phyloP scores from a whole-genome alignment of 2,329 filamentous ascomycete genomes.

The Saccharata proteae region DNA sequence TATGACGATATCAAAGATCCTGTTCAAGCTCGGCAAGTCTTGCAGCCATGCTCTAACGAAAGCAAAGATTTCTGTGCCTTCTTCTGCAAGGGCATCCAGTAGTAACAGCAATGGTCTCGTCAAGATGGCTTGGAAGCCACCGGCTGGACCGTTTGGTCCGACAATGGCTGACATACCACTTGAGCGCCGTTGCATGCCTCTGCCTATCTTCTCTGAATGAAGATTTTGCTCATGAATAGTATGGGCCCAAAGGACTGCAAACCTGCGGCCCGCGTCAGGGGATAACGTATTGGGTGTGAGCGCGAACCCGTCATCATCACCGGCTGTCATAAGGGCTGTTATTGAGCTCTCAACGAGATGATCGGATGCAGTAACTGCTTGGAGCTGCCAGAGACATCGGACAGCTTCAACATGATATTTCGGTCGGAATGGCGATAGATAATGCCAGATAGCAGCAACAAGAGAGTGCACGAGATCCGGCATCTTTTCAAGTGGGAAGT shows the following conservation, averaged over 20 bases:
- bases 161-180: slow-evolving; percentile 16
- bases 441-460: slow-evolving; percentile 63
- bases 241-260: slow-evolving; percentile 74
- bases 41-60: slow-evolving; percentile 73
- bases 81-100: slow-evolving; percentile 64
- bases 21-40: slow-evolving; percentile 41
- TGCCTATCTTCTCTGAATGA: slow-evolving; percentile 22
- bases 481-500: slow-evolving; percentile 32
- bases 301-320: slow-evolving; percentile 1
- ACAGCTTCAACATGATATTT: slow-evolving; percentile 94
- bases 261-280: slow-evolving; percentile 52
- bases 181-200: slow-evolving; percentile 14
- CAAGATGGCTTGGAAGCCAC: slow-evolving; percentile 61
- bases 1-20: slow-evolving; percentile 28
- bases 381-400: slow-evolving; percentile 73
- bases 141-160: slow-evolving; percentile 31
- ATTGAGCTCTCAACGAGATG: slow-evolving; percentile 73
- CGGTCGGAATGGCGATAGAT: slow-evolving; percentile 67
- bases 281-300: slow-evolving; percentile 8
- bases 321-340: slow-evolving; percentile 46
- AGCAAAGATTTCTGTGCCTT: slow-evolving; percentile 61
- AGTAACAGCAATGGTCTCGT: slow-evolving; percentile 71
- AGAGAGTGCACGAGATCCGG: slow-evolving; percentile 55
- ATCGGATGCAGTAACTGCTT: slow-evolving; percentile 55
- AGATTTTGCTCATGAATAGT: slow-evolving; percentile 33